Evolutionary conservation across 352 stramenopile species (phyloP), one percentile per base, ranked within the genome.

Genomic region (Phytophthora syringae): DNA sequence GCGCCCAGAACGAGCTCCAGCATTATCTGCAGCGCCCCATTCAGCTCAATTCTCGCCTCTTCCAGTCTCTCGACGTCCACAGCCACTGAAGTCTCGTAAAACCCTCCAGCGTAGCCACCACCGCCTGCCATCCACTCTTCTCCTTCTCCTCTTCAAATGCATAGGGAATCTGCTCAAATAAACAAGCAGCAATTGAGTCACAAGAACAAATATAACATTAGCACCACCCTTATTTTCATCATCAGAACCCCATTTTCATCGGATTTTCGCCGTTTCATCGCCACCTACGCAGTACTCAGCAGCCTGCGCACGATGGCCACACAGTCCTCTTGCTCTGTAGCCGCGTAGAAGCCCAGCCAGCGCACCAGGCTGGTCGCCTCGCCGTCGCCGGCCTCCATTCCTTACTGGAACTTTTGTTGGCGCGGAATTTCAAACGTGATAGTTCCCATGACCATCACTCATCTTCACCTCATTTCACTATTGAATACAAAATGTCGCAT

Each of bases 1-100:
- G 78, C 82, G 2, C 65, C 68, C 18, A 92, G 56, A n/a, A 75
- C 42, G 5, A 87, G 71, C 63, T 83, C 79, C 43, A 90, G 56
- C 5, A 82, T 34, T 1, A 51, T 20, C 5, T 54, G 20, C 3
- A 84, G 48, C 24, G 32, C 22, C 0, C 45, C 24, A 44, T 73
- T 59, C 13, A 42, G 57, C 50, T 67, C 54, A 11, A 56, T 20
- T 4, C 64, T 74, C 10, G 55, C 13, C 4, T 56, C 37, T 12
- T 16, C n/a, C 32, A 55, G 71, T 56, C 2, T 58, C 22, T 66
- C 44, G 42, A 60, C 51, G 65, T 74, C 72, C 56, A 70, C 13
- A 42, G 15, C 15, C 34, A 70, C 34, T 15, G 43, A 60, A 2
- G 44, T 12, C 71, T 92, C 82, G 16, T 89, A 90, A 37, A 92